Evolutionary conservation across 23 red algal genomes (phyloP).

Genomic region (Gracilaria domingensis): DNA sequence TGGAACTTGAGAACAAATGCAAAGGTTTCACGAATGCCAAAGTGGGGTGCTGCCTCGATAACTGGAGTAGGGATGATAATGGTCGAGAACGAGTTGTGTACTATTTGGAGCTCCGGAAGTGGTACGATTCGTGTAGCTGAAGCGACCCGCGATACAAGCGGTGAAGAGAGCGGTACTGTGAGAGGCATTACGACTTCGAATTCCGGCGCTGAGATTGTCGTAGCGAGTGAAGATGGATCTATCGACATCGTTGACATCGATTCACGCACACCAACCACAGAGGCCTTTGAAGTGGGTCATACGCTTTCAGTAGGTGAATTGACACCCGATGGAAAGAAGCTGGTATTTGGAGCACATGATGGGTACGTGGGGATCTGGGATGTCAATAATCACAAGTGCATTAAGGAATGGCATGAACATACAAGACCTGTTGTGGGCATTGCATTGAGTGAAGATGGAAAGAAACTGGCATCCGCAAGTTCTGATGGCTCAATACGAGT

Average conservation of each 20-base stretch:
- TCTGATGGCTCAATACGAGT: conserved; percentile 8
- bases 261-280: neutral
- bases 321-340: conserved; percentile 22
- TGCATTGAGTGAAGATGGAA: conserved; percentile 16
- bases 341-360: conserved; percentile 16
- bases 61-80: conserved; percentile 8
- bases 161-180: neutral
- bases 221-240: neutral
- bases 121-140: conserved; percentile 10
- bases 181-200: conserved; percentile 11
- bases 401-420: conserved; percentile 2
- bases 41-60: conserved; percentile 8
- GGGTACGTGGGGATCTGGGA: conserved; percentile 19
- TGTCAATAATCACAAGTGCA: neutral
- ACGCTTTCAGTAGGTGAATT: neutral
- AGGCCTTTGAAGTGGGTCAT: conserved; percentile 1
- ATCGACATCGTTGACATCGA: conserved; percentile 4
- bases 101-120: neutral
- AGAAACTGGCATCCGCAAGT: neutral
- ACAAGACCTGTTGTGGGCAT: neutral
- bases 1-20: conserved; percentile 5
- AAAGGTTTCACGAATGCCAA: neutral
- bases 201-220: neutral
- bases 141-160: neutral
- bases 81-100: neutral